Base-by-base conservation (phyloP, 371 early-diverging fungal genomes). In the Lichtheimia hyalospora region DNA sequence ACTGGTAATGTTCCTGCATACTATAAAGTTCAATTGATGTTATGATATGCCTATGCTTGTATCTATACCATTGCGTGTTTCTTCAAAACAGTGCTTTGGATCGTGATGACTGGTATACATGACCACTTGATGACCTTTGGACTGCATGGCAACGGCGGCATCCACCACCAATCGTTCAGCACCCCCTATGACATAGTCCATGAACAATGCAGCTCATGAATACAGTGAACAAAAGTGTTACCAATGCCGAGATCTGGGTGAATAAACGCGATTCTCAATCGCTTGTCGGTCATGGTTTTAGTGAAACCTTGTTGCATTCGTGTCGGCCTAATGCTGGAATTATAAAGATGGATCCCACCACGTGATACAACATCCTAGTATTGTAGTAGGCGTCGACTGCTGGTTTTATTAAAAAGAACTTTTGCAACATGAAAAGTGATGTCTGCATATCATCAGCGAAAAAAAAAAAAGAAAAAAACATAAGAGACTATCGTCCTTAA, bases 161-260 rank as follows among this genome's bases (percentile, higher is more conserved):
- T 98, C 97, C 12, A 97, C 95, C 0, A 97, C 90, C n/a, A 98
- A 80, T 21, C 97, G 82, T 71, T 98, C 98, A 6, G 98, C 98
- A 21, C 98, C 98, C 49, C 97, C 96, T 87, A 64, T 14, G n/a
- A n/a, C 25, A 23, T 23, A 34, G 10, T 34, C 34, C 34, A 34
- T 34, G 34, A 34, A 8, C 10, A 34, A 34, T 10, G 10, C 34
- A 2, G n/a, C n/a, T n/a, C n/a, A n/a, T n/a, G n/a, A n/a, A 5
- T 8, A 34, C 34, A 34, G 10, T 34, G 34, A 10, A 8, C 6
- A 6, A 34, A 8, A 8, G 10, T 8, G 62, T 20, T 78, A 86
- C 91, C 92, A 49, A 93, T 92, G 61, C 97, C 96, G 16, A 96
- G 79, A 67, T 96, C 92, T 12, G 96, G 96, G 64, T 97, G 96